Conservation (phyloP, 257 asterid genomes). For the Gentiana straminea region DNA sequence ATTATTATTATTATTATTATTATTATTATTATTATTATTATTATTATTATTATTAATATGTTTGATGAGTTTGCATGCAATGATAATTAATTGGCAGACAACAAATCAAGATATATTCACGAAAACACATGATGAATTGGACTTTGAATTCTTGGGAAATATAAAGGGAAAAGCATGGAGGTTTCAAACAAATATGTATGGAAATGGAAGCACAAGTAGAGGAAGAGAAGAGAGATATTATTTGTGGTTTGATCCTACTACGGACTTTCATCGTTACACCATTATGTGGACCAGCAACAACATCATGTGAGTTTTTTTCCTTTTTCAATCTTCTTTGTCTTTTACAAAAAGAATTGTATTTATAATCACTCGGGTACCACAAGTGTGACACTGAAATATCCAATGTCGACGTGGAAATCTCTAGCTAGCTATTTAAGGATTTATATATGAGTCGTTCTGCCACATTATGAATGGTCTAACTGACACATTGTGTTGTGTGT, state of each 20-base stretch:
- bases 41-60: neutral
- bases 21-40: neutral
- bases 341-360: too few relatives aligned
- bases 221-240: conserved; percentile 92
- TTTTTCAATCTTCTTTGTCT: too few relatives aligned
- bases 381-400: too few relatives aligned
- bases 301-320: conserved; percentile 50
- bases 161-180: conserved; percentile 82
- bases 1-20: neutral
- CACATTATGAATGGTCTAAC: too few relatives aligned
- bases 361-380: too few relatives aligned
- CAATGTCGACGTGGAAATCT: too few relatives aligned
- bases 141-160: conserved; percentile 87
- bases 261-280: conserved; percentile 60
- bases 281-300: conserved; percentile 75
- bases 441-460: too few relatives aligned
- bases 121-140: conserved; percentile 76
- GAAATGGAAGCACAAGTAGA: conserved; percentile 79
- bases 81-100: conserved; percentile 27
- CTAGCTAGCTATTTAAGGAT: too few relatives aligned
- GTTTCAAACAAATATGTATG: conserved; percentile 92
- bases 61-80: neutral
- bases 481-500: too few relatives aligned
- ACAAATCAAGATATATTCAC: conserved; percentile 63
- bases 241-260: conserved; percentile 83